phyloP scores from a whole-genome alignment of 1,284 basidiomycete species.

The Cystobasidium slooffiae region DNA sequence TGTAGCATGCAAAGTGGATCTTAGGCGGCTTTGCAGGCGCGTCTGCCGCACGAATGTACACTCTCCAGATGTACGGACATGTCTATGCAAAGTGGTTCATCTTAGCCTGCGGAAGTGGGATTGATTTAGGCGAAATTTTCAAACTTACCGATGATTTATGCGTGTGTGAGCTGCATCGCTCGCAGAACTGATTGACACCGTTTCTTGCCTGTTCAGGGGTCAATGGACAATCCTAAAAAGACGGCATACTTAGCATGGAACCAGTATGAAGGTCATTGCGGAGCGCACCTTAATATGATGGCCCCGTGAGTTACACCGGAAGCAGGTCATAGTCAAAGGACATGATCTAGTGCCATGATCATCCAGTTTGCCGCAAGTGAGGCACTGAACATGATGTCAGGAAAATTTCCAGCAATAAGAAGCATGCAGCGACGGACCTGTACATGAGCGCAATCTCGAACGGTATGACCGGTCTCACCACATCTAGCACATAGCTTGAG shows the following conservation, averaged over 20 bases:
- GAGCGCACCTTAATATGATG: conserved; percentile 31
- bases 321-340: conserved; percentile 41
- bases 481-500: conserved; percentile 41
- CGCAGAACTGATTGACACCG: conserved; percentile 20
- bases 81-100: not conserved
- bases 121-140: not conserved
- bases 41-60: conserved; percentile 35
- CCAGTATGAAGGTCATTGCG: not conserved
- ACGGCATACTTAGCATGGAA: not conserved
- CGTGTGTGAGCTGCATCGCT: conserved; percentile 22
- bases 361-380: conserved; percentile 44
- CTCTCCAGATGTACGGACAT: conserved; percentile 44
- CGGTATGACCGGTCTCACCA: conserved; percentile 42
- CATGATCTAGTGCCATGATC: conserved; percentile 40
- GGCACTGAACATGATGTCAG: conserved; percentile 6
- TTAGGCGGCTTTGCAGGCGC: conserved; percentile 28
- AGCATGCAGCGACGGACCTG: conserved; percentile 20
- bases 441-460: conserved; percentile 41
- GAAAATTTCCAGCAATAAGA: conserved; percentile 4
- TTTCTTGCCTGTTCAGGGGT: conserved; percentile 4
- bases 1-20: conserved; percentile 40
- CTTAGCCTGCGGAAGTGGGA: not conserved
- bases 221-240: conserved; percentile 29
- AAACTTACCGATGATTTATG: conserved; percentile 20
- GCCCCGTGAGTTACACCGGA: conserved; percentile 38